Evolutionary conservation across 345 rosid genomes (phyloP).

Genomic region (Balakata baccata): DNA sequence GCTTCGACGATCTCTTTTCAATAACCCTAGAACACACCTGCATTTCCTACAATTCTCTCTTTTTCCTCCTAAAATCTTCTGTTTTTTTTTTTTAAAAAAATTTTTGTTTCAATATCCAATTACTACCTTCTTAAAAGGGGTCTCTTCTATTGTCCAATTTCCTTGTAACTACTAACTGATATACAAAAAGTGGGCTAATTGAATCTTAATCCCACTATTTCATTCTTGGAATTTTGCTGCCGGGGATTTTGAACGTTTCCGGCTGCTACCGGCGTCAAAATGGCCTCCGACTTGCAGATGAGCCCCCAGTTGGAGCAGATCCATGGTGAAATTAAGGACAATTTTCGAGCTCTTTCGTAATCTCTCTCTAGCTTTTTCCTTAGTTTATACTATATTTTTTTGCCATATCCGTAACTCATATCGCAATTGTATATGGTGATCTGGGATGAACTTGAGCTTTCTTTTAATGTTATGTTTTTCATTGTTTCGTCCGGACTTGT

Average conservation of each 20-base stretch:
- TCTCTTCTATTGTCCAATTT: no score
- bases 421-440: background rate
- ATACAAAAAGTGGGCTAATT: background rate
- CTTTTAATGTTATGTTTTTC: background rate
- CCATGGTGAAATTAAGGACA: conserved; percentile 93
- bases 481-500: background rate
- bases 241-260: conserved; percentile 34
- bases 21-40: no score
- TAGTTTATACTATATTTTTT: background rate
- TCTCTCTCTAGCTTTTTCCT: background rate
- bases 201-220: background rate
- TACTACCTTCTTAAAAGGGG: no score
- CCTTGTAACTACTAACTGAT: no score
- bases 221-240: background rate
- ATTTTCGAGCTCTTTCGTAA: conserved; percentile 88
- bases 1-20: no score
- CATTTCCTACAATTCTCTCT: no score
- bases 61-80: no score
- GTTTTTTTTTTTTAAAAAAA: no score
- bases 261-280: conserved; percentile 22
- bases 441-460: background rate
- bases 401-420: background rate
- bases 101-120: no score
- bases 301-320: conserved; percentile 92
- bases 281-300: conserved; percentile 70